Percentiles rank a stretch among this genome's conserved stretches.
These are phyloP conservation scores for Endocladia muricata DNA, from an alignment of 31 red algal species.

Conservation along the genomic window DNA sequence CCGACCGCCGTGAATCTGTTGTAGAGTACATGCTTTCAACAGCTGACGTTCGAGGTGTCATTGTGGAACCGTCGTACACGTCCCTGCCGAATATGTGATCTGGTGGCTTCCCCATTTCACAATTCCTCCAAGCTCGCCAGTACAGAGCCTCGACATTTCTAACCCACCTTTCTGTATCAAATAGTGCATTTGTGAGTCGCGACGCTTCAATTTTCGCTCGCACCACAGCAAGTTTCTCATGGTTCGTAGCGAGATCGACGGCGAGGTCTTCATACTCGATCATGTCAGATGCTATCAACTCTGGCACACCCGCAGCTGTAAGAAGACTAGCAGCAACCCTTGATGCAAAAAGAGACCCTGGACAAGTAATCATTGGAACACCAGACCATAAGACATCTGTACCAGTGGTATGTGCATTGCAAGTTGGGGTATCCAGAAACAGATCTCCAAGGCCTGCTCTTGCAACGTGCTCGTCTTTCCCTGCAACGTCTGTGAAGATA, in stretches of 20 bases:
- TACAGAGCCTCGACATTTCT: conserved; percentile 68
- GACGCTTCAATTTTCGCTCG: conserved; percentile 34
- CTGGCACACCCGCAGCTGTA: conserved; percentile 65
- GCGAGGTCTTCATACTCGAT: conserved; percentile 73
- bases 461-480: conserved; percentile 86
- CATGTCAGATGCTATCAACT: conserved; percentile 65
- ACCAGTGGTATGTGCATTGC: conserved; percentile 81
- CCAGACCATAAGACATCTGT: conserved; percentile 87
- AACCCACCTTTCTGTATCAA: conserved; percentile 74
- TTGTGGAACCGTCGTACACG: conserved; percentile 49
- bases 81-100: conserved; percentile 49
- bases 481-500: conserved; percentile 81
- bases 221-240: conserved; percentile 14
- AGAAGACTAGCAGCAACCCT: conserved; percentile 69
- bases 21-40: conserved; percentile 34
- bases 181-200: conserved; percentile 39
- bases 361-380: conserved; percentile 73
- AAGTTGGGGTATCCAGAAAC: conserved; percentile 81
- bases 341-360: conserved; percentile 63
- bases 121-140: conserved; percentile 71
- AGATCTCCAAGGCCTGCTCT: conserved; percentile 72
- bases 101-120: conserved; percentile 22
- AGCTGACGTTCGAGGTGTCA: conserved; percentile 21
- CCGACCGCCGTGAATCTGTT: conserved; percentile 26
- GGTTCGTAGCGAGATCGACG: conserved; percentile 51